Percentiles rank a stretch among this genome's conserved stretches.
These are phyloP conservation scores for Artemisia argyi DNA, from an alignment of 129 eudicot genomes.

Conservation along the genomic window DNA sequence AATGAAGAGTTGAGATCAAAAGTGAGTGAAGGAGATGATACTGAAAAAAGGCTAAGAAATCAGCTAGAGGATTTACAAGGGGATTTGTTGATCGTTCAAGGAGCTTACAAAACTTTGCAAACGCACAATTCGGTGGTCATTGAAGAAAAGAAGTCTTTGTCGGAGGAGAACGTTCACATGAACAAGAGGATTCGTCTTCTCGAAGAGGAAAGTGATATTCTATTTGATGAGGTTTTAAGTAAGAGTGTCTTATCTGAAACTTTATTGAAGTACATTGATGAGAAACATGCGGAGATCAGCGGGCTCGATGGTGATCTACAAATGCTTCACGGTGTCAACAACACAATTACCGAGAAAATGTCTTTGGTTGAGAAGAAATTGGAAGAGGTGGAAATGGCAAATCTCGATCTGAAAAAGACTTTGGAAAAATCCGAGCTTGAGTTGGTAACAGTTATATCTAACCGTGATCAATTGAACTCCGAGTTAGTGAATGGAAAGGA, in stretches of 20 bases:
- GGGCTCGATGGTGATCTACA: too few relatives aligned
- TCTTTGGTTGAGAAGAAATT: slow-evolving; percentile 40
- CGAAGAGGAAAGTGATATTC: slow-evolving; percentile 47
- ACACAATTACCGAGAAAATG: too few relatives aligned
- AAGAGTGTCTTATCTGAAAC: slow-evolving; percentile 44
- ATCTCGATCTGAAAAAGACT: slow-evolving; percentile 41
- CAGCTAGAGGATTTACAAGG: slow-evolving; percentile 46
- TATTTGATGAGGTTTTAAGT: slow-evolving; percentile 47
- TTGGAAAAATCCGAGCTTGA: slow-evolving; percentile 57
- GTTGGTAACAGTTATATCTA: slow-evolving; percentile 33
- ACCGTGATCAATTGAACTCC: slow-evolving; percentile 38
- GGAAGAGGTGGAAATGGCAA: slow-evolving; percentile 49
- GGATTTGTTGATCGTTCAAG: slow-evolving; percentile 48
- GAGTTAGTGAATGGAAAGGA: slow-evolving; percentile 44
- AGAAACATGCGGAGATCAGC: slow-evolving; percentile 35
- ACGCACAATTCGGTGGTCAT: slow-evolving; percentile 43
- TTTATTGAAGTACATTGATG: slow-evolving; percentile 45
- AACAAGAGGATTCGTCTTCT: slow-evolving; percentile 40
- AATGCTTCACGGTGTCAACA: too few relatives aligned
- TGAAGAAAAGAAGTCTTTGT: slow-evolving; percentile 54
- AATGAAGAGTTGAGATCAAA: slow-evolving; percentile 48
- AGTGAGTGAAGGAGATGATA: slow-evolving; percentile 46
- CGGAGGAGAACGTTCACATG: slow-evolving; percentile 21
- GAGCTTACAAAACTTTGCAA: slow-evolving; percentile 43
- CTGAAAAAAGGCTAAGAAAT: slow-evolving; percentile 35